These are phyloP conservation scores for Leccinum pellstonianum DNA, from an alignment of 768 basidiomycete species.

Conservation along the genomic window DNA sequence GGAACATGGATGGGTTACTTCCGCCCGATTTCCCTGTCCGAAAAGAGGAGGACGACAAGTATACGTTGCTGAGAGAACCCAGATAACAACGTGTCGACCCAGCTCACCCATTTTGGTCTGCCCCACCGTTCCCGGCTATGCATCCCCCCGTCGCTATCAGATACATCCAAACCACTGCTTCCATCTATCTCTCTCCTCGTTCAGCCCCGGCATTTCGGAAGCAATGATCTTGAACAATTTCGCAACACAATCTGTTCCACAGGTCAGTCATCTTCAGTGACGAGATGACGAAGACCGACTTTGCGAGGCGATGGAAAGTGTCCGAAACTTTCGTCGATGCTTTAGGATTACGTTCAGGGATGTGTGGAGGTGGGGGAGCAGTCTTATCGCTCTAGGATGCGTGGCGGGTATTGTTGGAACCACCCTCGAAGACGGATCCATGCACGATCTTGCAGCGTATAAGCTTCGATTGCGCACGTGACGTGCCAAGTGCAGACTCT, in stretches of 20 bases:
- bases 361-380: not conserved
- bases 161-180: slow-evolving; percentile 56
- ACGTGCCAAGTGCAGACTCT: slow-evolving; percentile 21
- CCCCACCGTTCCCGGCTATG: slow-evolving; percentile 43
- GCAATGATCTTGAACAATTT: slow-evolving; percentile 44
- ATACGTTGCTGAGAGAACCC: slow-evolving; percentile 68
- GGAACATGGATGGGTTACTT: slow-evolving; percentile 82
- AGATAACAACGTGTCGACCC: slow-evolving; percentile 79
- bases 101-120: slow-evolving; percentile 66
- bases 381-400: slow-evolving; percentile 9
- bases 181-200: slow-evolving; percentile 72
- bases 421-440: slow-evolving; percentile 7
- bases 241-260: slow-evolving; percentile 41
- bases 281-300: slow-evolving; percentile 18
- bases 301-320: slow-evolving; percentile 43
- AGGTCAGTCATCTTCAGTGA: slow-evolving; percentile 12
- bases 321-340: slow-evolving; percentile 17
- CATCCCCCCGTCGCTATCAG: slow-evolving; percentile 29
- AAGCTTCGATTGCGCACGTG: slow-evolving; percentile 2
- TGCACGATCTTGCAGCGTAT: slow-evolving; percentile 16
- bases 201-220: slow-evolving; percentile 79
- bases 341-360: slow-evolving; percentile 6
- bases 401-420: slow-evolving; percentile 5
- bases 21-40: slow-evolving; percentile 81
- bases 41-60: slow-evolving; percentile 70